These are phyloP conservation scores for Gypsophila paniculata DNA, from an alignment of 179 eudicot species.

Conservation along the genomic window DNA sequence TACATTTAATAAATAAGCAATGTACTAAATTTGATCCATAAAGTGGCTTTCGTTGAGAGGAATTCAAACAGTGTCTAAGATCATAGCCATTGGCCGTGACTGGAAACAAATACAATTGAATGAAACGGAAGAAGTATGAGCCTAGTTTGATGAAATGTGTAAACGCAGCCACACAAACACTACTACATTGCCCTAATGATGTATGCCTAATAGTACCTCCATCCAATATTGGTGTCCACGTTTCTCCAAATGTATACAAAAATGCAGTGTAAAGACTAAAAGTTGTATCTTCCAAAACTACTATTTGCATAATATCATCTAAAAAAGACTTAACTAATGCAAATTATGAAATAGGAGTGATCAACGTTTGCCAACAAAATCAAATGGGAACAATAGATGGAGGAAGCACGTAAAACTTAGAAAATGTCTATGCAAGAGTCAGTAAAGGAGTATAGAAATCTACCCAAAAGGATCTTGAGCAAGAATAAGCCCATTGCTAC, in stretches of 20 bases:
- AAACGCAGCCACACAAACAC: background rate
- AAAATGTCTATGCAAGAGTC: constrained; percentile 16
- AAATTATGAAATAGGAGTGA: no score
- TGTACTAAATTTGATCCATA: background rate
- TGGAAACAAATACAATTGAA: no score
- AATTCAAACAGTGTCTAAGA: background rate
- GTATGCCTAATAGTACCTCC: background rate
- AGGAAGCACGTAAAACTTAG: background rate
- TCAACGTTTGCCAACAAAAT: no score
- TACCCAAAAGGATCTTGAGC: constrained; percentile 95
- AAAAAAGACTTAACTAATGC: no score
- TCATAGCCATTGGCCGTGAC: background rate
- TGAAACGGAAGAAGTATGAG: background rate
- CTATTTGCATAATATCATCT: no score
- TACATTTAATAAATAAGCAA: no score
- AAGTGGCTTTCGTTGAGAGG: background rate
- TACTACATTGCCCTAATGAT: background rate
- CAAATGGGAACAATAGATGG: no score
- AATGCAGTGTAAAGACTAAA: no score
- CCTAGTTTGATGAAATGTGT: background rate
- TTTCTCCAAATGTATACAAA: no score
- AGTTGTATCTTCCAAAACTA: no score
- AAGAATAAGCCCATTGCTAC: constrained; percentile 56
- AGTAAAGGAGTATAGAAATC: constrained; percentile 17
- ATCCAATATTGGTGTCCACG: no score